These are phyloP conservation scores for Nicotiana undulata DNA, from an alignment of 257 asterid species.

Conservation along the genomic window DNA sequence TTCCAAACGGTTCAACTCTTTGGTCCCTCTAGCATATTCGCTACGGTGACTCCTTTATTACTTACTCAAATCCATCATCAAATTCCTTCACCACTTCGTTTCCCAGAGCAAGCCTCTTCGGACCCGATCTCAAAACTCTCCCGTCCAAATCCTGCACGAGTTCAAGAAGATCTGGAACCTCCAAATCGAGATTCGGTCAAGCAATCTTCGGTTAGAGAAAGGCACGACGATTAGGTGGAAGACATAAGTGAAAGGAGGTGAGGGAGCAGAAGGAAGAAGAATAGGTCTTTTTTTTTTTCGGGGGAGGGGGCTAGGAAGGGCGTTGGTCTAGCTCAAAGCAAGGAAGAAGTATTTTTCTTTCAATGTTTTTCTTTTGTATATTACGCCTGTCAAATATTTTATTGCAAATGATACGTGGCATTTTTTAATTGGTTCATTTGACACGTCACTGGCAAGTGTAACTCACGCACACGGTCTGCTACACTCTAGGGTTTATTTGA, in stretches of 20 bases:
- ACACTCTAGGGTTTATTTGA: too few relatives aligned
- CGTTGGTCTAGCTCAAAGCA: too few relatives aligned
- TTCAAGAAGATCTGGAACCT: conserved; percentile 33
- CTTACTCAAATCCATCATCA: conserved; percentile 33
- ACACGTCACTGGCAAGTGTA: too few relatives aligned
- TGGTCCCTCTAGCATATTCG: conserved; percentile 48
- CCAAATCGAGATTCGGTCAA: conserved; percentile 48
- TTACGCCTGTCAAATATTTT: too few relatives aligned
- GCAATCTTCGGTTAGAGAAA: conserved; percentile 40
- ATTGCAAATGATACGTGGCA: too few relatives aligned
- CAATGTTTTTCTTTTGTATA: too few relatives aligned
- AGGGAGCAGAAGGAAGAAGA: too few relatives aligned
- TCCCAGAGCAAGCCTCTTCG: conserved; percentile 13
- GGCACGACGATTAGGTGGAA: conserved; percentile 45
- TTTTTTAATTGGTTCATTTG: too few relatives aligned
- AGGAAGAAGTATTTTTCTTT: too few relatives aligned
- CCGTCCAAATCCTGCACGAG: conserved; percentile 43
- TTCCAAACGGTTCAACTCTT: conserved; percentile 42
- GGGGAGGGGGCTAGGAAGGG: too few relatives aligned
- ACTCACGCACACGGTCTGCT: too few relatives aligned
- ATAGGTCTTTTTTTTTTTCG: too few relatives aligned
- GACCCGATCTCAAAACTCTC: conserved; percentile 30
- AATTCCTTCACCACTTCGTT: conserved; percentile 25
- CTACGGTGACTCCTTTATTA: conserved; percentile 26
- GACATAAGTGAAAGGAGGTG: conserved; percentile 7